Percentiles rank a stretch among this genome's conserved stretches.
These are phyloP conservation scores for Ganoderma multipileum DNA, from an alignment of 1,284 basidiomycete species.

Conservation along the genomic window DNA sequence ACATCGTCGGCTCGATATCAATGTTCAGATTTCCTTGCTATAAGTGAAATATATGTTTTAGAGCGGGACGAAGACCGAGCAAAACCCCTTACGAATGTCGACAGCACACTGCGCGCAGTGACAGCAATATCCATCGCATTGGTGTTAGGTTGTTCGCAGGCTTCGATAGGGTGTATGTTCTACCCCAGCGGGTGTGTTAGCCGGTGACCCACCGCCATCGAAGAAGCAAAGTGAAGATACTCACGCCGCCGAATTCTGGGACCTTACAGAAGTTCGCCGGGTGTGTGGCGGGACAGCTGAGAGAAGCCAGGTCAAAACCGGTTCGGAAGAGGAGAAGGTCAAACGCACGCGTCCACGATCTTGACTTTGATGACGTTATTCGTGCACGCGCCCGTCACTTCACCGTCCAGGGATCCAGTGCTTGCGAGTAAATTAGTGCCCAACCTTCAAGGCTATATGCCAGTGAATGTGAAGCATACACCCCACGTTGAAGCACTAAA, in stretches of 20 bases:
- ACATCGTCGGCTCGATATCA: conserved; percentile 33
- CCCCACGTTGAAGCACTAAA: conserved; percentile 35
- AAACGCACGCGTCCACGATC: conserved; percentile 38
- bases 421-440: conserved; percentile 21
- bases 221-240: background rate
- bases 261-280: conserved; percentile 42
- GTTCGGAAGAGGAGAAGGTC: background rate
- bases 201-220: background rate
- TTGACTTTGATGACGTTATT: conserved; percentile 39
- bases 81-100: conserved; percentile 35
- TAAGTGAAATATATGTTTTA: background rate
- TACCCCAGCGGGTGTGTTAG: background rate
- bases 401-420: conserved; percentile 37
- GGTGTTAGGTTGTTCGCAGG: conserved; percentile 36
- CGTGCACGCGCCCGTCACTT: conserved; percentile 35
- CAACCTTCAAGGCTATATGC: background rate
- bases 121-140: conserved; percentile 40
- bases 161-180: conserved; percentile 35
- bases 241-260: conserved; percentile 38
- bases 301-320: background rate
- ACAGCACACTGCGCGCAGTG: conserved; percentile 34
- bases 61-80: background rate
- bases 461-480: conserved; percentile 9
- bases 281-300: conserved; percentile 38
- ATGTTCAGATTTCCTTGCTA: conserved; percentile 37